phyloP scores from a whole-genome alignment of 2,329 filamentous ascomycete genomes.

The Hansfordia pulvinata region DNA sequence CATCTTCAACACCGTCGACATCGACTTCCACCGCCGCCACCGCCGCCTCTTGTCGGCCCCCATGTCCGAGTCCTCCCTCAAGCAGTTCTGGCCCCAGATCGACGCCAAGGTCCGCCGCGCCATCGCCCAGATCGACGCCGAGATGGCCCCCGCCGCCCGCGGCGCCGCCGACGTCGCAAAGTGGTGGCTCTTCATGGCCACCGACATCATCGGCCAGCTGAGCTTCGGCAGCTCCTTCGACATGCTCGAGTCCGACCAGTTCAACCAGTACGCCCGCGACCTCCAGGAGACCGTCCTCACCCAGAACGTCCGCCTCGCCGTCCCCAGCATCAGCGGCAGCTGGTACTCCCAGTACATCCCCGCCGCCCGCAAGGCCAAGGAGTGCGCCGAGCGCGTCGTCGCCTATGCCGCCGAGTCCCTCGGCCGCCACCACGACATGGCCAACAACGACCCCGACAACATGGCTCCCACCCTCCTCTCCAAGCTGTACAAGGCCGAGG shows the following conservation, averaged over 20 bases:
- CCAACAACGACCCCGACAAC: constrained; percentile 7
- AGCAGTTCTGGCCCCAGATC: constrained; percentile 18
- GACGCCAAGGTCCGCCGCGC: constrained; percentile 21
- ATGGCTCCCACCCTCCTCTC: constrained; percentile 16
- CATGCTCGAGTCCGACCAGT: constrained; percentile 30
- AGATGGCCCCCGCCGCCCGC: constrained; percentile 20
- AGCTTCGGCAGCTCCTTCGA: constrained; percentile 35
- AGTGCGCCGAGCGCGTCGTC: constrained; percentile 5
- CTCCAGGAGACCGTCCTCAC: constrained; percentile 14
- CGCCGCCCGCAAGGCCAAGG: constrained; percentile 4
- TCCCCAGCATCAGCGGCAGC: constrained; percentile 11
- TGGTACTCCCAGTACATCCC: constrained; percentile 11
- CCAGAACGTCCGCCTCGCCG: constrained; percentile 8
- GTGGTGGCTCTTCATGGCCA: constrained; percentile 35
- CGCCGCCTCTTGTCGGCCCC: constrained; percentile 26
- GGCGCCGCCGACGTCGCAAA: constrained; percentile 29
- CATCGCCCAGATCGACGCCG: constrained; percentile 27
- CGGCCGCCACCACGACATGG: constrained; percentile 11
- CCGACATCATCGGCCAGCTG: constrained; percentile 33
- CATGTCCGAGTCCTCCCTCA: constrained; percentile 22
- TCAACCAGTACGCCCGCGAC: constrained; percentile 23
- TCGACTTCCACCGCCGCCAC: constrained; percentile 22
- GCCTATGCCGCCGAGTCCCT: constrained; percentile 16
- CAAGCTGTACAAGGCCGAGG: constrained; percentile 14
- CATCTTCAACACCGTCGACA: constrained; percentile 25